These are phyloP conservation scores for Colletotrichum destructivum DNA, from an alignment of 2,329 filamentous ascomycete species.

Conservation along the genomic window DNA sequence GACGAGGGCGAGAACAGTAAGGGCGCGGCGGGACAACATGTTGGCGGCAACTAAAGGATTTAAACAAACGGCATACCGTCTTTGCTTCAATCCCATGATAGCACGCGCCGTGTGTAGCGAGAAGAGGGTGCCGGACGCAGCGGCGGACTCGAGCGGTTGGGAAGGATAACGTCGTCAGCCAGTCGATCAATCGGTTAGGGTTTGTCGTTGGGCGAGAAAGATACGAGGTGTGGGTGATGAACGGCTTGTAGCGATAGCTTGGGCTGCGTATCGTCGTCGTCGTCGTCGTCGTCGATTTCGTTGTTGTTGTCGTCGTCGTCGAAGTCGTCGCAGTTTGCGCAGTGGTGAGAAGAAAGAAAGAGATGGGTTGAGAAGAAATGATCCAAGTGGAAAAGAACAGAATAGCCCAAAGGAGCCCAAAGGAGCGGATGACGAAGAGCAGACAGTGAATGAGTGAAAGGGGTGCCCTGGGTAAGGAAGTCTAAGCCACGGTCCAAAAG, in stretches of 20 bases:
- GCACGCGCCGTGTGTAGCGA: neutral
- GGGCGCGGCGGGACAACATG: conserved; percentile 50
- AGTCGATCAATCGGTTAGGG: neutral
- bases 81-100: conserved; percentile 37
- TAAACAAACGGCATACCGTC: conserved; percentile 34
- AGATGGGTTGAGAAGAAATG: neutral
- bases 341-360: neutral
- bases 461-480: conserved; percentile 16
- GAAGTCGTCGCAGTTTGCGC: neutral
- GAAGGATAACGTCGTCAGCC: neutral
- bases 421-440: conserved; percentile 7
- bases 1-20: conserved; percentile 48
- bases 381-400: conserved; percentile 1
- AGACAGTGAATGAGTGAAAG: neutral
- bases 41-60: conserved; percentile 35
- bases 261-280: neutral
- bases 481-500: conserved; percentile 8
- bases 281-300: neutral
- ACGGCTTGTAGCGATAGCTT: neutral
- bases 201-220: neutral
- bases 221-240: neutral
- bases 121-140: neutral
- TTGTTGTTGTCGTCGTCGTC: neutral
- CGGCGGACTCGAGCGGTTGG: neutral
- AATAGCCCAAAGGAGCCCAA: neutral